Conservation (phyloP, 2,329 filamentous ascomycete species). For the Fusarium oligoseptatum region DNA sequence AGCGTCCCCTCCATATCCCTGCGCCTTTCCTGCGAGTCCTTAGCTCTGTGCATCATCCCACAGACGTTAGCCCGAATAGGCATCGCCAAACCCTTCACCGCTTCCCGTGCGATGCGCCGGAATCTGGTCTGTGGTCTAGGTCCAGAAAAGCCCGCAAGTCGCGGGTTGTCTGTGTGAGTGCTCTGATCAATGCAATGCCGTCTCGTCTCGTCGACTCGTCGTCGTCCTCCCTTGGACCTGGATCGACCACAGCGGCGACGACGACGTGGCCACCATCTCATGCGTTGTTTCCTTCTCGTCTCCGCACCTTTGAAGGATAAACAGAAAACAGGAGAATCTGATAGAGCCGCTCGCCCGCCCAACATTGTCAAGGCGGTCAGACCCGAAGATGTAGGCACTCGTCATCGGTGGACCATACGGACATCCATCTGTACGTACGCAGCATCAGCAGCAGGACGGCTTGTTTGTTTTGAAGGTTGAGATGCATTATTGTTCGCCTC, state of each 20-base stretch:
- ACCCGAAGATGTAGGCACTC: constrained; percentile 40
- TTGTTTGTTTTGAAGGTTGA: background rate
- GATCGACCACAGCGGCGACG: constrained; percentile 28
- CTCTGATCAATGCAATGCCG: constrained; percentile 39
- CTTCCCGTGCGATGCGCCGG: constrained; percentile 36
- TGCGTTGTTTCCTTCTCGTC: constrained; percentile 22
- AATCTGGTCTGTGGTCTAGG: constrained; percentile 14
- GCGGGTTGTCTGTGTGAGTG: background rate
- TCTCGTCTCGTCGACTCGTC: background rate
- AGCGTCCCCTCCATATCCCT: constrained; percentile 31
- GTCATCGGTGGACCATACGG: constrained; percentile 29
- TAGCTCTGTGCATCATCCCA: constrained; percentile 44
- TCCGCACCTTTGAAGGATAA: constrained; percentile 13
- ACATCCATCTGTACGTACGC: background rate
- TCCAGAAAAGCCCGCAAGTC: constrained; percentile 43
- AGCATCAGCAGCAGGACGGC: background rate
- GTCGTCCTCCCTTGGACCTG: constrained; percentile 23
- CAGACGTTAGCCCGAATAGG: constrained; percentile 42
- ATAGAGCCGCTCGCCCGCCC: constrained; percentile 24
- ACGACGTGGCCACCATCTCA: constrained; percentile 35
- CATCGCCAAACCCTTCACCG: constrained; percentile 47
- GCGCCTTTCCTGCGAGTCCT: constrained; percentile 31
- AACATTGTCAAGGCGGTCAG: constrained; percentile 43
- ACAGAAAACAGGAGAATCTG: constrained; percentile 14
- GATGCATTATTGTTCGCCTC: background rate